Percentiles rank a stretch among this genome's conserved stretches.
phyloP scores from a whole-genome alignment of 1,284 basidiomycete genomes.

The Megacollybia platyphylla region DNA sequence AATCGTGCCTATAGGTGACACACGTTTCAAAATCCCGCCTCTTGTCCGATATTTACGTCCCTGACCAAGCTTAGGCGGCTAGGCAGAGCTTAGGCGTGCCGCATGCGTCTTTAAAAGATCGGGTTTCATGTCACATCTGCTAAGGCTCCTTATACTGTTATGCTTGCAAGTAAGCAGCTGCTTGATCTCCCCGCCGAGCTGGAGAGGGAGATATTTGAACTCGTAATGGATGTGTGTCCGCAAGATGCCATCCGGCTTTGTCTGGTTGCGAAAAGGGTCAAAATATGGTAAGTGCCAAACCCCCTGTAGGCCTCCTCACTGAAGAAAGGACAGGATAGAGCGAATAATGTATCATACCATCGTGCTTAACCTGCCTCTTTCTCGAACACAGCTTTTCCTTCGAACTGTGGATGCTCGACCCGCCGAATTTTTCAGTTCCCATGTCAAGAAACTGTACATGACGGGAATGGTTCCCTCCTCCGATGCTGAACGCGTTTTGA shows the following conservation, averaged over 20 bases:
- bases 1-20: no score
- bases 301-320: not conserved
- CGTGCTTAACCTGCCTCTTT: constrained; percentile 11
- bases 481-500: constrained; percentile 11
- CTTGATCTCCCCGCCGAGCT: constrained; percentile 13
- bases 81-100: no score
- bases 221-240: constrained; percentile 10
- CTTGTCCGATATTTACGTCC: no score
- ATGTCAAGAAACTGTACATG: constrained; percentile 15
- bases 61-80: no score
- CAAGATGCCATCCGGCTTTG: constrained; percentile 11
- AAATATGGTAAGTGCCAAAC: constrained; percentile 12
- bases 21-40: no score
- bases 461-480: constrained; percentile 9
- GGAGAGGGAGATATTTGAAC: constrained; percentile 14
- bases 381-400: constrained; percentile 11
- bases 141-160: no score
- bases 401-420: constrained; percentile 14
- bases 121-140: no score
- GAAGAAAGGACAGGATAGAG: constrained; percentile 13
- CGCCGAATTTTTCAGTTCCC: constrained; percentile 15
- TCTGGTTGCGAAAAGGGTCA: constrained; percentile 12
- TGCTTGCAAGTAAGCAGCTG: no score
- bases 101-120: no score
- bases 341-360: constrained; percentile 17